phyloP scores from a whole-genome alignment of 495 filamentous ascomycete species.

The Chaetomium tenue region DNA sequence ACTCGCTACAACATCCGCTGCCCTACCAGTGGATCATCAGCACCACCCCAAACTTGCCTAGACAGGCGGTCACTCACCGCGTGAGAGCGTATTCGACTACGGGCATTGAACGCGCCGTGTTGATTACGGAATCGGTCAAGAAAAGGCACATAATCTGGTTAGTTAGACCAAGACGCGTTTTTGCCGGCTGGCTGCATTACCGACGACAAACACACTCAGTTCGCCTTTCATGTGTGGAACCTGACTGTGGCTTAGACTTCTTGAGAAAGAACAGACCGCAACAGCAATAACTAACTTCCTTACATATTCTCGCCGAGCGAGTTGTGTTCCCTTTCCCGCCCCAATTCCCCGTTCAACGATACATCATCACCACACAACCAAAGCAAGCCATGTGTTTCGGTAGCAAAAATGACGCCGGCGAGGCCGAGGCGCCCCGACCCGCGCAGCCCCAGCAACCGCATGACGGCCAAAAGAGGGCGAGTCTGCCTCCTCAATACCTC shows the following conservation, averaged over 20 bases:
- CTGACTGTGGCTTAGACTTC: not conserved
- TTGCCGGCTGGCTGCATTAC: not conserved
- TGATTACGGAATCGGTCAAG: not conserved
- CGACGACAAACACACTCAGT: not conserved
- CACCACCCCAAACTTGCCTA: not conserved
- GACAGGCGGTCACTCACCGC: not conserved
- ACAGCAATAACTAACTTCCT: not conserved
- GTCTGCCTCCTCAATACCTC: constrained; percentile 23
- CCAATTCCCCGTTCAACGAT: not conserved
- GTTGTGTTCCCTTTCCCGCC: not conserved
- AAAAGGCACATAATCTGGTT: not conserved
- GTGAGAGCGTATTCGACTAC: not conserved
- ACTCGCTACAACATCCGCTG: not conserved
- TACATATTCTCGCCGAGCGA: not conserved
- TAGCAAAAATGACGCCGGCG: constrained; percentile 36
- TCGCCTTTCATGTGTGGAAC: not conserved
- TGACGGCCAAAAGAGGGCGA: constrained; percentile 22
- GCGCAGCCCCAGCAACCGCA: constrained; percentile 29
- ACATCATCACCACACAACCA: not conserved
- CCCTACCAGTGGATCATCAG: too few relatives aligned
- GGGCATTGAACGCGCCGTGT: not conserved
- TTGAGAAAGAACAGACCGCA: not conserved
- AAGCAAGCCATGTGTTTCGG: constrained; percentile 45
- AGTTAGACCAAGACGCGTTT: too few relatives aligned
- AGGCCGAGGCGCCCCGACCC: constrained; percentile 30